These are phyloP conservation scores for Aspergillus alliaceus DNA, from an alignment of 2,329 filamentous ascomycete species.

Conservation along the genomic window DNA sequence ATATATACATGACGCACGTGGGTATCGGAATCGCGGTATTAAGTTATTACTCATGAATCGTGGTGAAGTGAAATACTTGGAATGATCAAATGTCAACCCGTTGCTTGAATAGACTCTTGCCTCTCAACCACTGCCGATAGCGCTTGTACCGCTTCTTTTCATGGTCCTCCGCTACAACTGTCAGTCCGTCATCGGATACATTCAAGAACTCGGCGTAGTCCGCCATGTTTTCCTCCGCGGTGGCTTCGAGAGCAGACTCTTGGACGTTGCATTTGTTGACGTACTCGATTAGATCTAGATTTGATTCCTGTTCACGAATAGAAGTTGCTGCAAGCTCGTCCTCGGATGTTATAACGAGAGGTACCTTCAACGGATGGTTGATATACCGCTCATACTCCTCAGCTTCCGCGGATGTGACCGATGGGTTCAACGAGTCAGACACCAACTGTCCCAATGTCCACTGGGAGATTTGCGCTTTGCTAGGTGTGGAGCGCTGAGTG, in stretches of 20 bases:
- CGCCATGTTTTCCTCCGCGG: slow-evolving; percentile 64
- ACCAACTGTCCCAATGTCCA: slow-evolving; percentile 88
- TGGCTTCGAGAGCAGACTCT: slow-evolving; percentile 45
- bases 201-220: slow-evolving; percentile 76
- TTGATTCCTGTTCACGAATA: slow-evolving; percentile 40
- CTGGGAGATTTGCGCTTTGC: slow-evolving; percentile 73
- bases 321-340: slow-evolving; percentile 37
- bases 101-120: slow-evolving; percentile 96
- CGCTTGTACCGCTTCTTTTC: slow-evolving; percentile 95
- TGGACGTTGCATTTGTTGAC: slow-evolving; percentile 67
- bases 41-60: not conserved
- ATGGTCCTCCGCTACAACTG: slow-evolving; percentile 81
- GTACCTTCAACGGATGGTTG: slow-evolving; percentile 82
- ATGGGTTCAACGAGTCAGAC: slow-evolving; percentile 79
- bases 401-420: slow-evolving; percentile 72
- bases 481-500: slow-evolving; percentile 56
- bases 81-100: slow-evolving; percentile 50
- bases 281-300: slow-evolving; percentile 76
- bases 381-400: slow-evolving; percentile 89
- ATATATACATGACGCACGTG: not conserved
- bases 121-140: slow-evolving; percentile 90
- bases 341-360: slow-evolving; percentile 58
- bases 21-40: not conserved
- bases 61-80: not conserved
- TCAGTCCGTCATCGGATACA: slow-evolving; percentile 78